These are phyloP conservation scores for Mycena rosella DNA, from an alignment of 768 basidiomycete genomes.

Conservation along the genomic window DNA sequence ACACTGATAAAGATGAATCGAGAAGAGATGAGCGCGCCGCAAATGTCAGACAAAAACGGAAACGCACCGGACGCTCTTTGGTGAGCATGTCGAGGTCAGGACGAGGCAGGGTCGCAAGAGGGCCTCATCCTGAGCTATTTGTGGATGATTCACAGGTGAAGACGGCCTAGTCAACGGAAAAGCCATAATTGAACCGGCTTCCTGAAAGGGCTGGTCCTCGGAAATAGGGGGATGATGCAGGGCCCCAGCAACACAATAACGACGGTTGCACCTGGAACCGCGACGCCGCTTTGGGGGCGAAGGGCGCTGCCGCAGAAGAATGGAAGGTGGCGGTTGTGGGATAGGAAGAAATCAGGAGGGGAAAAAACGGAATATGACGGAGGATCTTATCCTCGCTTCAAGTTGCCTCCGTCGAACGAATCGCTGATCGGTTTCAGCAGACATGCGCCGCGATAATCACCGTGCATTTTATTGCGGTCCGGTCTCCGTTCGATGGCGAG, in stretches of 20 bases:
- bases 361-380: background rate
- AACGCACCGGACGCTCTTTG: slow-evolving; percentile 34
- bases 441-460: background rate
- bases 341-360: slow-evolving; percentile 7
- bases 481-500: background rate
- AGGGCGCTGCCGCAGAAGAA: slow-evolving; percentile 17
- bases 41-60: background rate
- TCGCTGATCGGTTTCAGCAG: background rate
- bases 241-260: slow-evolving; percentile 18
- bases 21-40: background rate
- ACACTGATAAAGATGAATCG: slow-evolving; percentile 24
- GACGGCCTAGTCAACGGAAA: slow-evolving; percentile 36
- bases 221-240: slow-evolving; percentile 18
- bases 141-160: slow-evolving; percentile 21
- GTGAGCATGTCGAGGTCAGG: slow-evolving; percentile 30
- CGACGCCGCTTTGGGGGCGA: background rate
- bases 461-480: background rate
- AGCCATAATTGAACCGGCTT: slow-evolving; percentile 22
- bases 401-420: background rate
- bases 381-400: slow-evolving; percentile 7
- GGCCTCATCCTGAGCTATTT: slow-evolving; percentile 33
- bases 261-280: background rate
- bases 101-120: slow-evolving; percentile 17
- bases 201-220: background rate
- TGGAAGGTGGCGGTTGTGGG: slow-evolving; percentile 20